Evolutionary conservation across 768 basidiomycete genomes (phyloP).

Genomic region (Trametes meyenii): DNA sequence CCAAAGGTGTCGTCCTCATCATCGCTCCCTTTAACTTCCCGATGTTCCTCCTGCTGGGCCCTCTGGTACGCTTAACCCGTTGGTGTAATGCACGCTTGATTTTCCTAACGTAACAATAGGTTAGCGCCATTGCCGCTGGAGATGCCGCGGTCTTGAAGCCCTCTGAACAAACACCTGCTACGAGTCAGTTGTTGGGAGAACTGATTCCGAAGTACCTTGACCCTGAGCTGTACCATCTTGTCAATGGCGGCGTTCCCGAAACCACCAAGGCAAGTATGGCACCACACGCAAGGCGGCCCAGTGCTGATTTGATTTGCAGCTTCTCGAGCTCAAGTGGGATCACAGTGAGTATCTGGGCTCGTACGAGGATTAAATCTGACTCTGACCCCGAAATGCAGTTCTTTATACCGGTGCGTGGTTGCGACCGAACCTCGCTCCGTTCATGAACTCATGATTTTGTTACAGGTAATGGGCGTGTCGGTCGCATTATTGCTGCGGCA

Average conservation of each 20-base stretch:
- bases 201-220: slow-evolving; percentile 79
- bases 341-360: slow-evolving; percentile 46
- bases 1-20: slow-evolving; percentile 74
- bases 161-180: slow-evolving; percentile 64
- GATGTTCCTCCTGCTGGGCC: slow-evolving; percentile 57
- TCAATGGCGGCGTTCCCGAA: slow-evolving; percentile 70
- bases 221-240: slow-evolving; percentile 57
- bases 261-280: slow-evolving; percentile 49
- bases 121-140: slow-evolving; percentile 77
- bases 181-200: slow-evolving; percentile 61
- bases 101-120: background rate
- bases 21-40: slow-evolving; percentile 81
- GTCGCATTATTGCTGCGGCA: slow-evolving; percentile 61
- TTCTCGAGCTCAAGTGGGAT: slow-evolving; percentile 70
- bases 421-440: background rate
- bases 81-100: too few species aligned
- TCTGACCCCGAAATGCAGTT: slow-evolving; percentile 38
- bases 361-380: background rate
- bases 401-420: slow-evolving; percentile 53
- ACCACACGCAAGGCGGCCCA: background rate
- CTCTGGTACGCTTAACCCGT: slow-evolving; percentile 48
- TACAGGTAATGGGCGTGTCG: slow-evolving; percentile 41
- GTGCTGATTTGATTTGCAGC: slow-evolving; percentile 35
- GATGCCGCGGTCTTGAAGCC: slow-evolving; percentile 73
- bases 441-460: background rate